A percentile compares a stretch with the other conserved stretches of the same genome.
Conservation (phyloP, 495 filamentous ascomycete genomes). For the Aspergillus bridgeri region DNA sequence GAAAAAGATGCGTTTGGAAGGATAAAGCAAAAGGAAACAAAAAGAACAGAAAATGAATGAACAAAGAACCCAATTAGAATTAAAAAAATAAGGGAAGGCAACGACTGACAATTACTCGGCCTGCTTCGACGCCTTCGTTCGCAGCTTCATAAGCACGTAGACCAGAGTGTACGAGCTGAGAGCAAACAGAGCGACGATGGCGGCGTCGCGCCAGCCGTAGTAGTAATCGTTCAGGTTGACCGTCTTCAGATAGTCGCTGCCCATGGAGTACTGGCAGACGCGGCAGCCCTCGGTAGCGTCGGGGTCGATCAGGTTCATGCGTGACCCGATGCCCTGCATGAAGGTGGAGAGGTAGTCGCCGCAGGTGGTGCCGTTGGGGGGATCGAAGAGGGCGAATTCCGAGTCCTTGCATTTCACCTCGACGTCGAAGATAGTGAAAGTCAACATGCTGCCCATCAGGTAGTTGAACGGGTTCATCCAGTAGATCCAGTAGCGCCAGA, state of each 20-base stretch:
- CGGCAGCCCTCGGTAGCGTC: conserved; percentile 50
- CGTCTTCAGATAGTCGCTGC: conserved; percentile 36
- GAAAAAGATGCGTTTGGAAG: neutral
- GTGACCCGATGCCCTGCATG: conserved; percentile 44
- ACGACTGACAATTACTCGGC: conserved; percentile 12
- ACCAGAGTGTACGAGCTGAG: conserved; percentile 46
- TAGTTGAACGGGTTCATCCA: conserved; percentile 70
- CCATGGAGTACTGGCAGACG: conserved; percentile 52
- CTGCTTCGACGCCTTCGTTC: conserved; percentile 25
- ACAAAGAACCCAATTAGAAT: neutral
- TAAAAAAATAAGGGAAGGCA: neutral
- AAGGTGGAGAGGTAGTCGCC: conserved; percentile 54
- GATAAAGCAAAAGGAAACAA: neutral
- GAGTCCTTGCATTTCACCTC: conserved; percentile 52
- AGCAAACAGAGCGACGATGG: conserved; percentile 43
- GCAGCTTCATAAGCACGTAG: conserved; percentile 47
- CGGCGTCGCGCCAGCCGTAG: conserved; percentile 43
- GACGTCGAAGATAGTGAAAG: conserved; percentile 54
- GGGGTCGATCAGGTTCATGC: conserved; percentile 51
- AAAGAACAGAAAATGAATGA: neutral
- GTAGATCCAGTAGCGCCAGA: conserved; percentile 77
- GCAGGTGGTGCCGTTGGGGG: conserved; percentile 48
- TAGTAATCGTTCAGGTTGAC: conserved; percentile 42
- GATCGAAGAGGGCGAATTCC: conserved; percentile 57
- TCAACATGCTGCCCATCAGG: conserved; percentile 57